Base-by-base conservation (phyloP, 768 basidiomycete genomes). In the Infundibulicybe gibba region DNA sequence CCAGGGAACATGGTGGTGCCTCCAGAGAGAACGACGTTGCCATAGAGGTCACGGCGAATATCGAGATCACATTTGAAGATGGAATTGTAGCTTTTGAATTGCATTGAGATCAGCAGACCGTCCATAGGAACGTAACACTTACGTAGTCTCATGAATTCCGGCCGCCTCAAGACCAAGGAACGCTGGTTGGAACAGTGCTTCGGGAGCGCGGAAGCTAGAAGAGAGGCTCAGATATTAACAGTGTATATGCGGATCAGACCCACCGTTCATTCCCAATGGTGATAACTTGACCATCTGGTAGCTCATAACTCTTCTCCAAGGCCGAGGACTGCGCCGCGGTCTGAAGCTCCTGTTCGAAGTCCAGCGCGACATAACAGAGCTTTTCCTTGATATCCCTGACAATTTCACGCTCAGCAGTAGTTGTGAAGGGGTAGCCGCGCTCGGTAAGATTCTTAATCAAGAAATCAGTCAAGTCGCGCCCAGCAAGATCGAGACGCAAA, bases 321-420 rank as follows among this genome's bases (percentile, higher is more conserved):
- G 88, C 81, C 40, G 90, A 92, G 17, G 87, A 89, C 61, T 90
- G 87, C 49, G 90, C 88, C 34, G 92, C 91, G 16, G 88, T 90
- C 70, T 90, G 86, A 55, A 94, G 74, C 70, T 95, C 93, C 68
- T 94, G 88, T 62, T 94, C 91, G 55, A 94, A 94, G 68, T 94
- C 92, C 51, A 94, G 80, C 33, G 92, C 92, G 54, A 95, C 93
- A 64, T 94, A 94, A 68, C 92, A 94, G 21, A 94, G 82, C 77
- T 92, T 93, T 80, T 93, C 91, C 78, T 97, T 97, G 78, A 97
- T 94, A 67, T 95, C 94, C 49, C 94, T 80, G 57, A 95, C 94
- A 49, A 97, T 92, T 82, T 94, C 92, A 60, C 84, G 80, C 71
- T 93, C 92, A 32, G 90, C 92, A 11, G 90, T 87, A 52, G 93